Evolutionary conservation across 2,329 filamentous ascomycete genomes (phyloP).

Genomic region (Penicillium brevicompactum): DNA sequence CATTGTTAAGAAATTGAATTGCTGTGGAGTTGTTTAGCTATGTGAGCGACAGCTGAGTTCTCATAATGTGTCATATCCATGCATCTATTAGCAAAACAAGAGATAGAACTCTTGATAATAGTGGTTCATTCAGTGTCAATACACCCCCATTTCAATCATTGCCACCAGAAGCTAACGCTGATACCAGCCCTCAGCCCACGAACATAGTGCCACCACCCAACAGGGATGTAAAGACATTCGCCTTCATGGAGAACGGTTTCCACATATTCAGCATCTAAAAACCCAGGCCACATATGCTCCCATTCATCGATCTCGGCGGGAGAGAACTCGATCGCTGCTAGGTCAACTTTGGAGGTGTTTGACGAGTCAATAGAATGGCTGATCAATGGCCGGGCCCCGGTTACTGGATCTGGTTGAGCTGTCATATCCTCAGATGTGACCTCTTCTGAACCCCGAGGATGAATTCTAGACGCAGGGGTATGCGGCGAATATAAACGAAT

Average conservation of each 20-base stretch:
- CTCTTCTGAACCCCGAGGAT: constrained; percentile 42
- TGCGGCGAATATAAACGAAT: constrained; percentile 79
- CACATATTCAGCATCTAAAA: constrained; percentile 64
- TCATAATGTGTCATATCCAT: background rate
- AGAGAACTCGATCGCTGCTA: constrained; percentile 67
- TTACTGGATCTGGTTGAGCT: background rate
- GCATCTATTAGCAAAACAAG: background rate
- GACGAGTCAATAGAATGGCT: constrained; percentile 72
- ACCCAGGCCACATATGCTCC: constrained; percentile 55
- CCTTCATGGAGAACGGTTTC: constrained; percentile 79
- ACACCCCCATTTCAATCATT: constrained; percentile 40
- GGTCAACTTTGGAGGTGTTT: constrained; percentile 81
- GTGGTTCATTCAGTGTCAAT: background rate
- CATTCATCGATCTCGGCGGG: constrained; percentile 45
- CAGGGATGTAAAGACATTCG: constrained; percentile 84
- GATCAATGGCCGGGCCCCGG: constrained; percentile 1
- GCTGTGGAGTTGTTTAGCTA: background rate
- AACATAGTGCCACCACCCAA: constrained; percentile 99
- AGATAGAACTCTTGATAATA: background rate
- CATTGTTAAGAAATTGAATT: too few species aligned
- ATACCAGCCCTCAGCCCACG: constrained; percentile 82
- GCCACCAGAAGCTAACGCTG: constrained; percentile 98
- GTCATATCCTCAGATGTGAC: constrained; percentile 25
- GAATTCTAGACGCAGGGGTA: constrained; percentile 51
- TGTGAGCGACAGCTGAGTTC: background rate